A percentile compares a stretch with the other conserved stretches of the same genome.
These are phyloP conservation scores for Cladophialophora immunda DNA, from an alignment of 2,329 filamentous ascomycete species.

Conservation along the genomic window DNA sequence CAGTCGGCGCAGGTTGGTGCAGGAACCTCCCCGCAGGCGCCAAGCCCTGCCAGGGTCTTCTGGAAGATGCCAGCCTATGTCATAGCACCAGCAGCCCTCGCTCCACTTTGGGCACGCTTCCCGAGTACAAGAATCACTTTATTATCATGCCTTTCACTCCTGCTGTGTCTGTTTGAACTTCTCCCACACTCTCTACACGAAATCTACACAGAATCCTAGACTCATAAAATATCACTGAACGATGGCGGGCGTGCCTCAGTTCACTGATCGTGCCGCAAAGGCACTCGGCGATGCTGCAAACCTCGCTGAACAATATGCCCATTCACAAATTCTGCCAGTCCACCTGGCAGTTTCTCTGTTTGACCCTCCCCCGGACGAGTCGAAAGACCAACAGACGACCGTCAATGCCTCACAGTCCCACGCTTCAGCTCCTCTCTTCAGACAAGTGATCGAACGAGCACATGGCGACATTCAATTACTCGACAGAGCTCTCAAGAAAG, in stretches of 20 bases:
- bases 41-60: constrained; percentile 30
- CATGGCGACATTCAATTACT: constrained; percentile 91
- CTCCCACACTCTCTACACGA: constrained; percentile 12
- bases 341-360: constrained; percentile 75
- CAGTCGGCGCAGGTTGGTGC: neutral
- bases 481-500: constrained; percentile 89
- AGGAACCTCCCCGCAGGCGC: constrained; percentile 16
- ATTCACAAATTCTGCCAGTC: constrained; percentile 88
- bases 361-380: constrained; percentile 62
- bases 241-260: constrained; percentile 63
- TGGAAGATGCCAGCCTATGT: constrained; percentile 33
- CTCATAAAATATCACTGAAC: constrained; percentile 25
- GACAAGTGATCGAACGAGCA: constrained; percentile 91
- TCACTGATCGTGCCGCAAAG: constrained; percentile 91
- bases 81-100: constrained; percentile 13
- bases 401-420: constrained; percentile 71
- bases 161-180: neutral
- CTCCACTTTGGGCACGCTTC: constrained; percentile 15
- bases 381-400: constrained; percentile 78
- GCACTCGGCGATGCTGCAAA: constrained; percentile 87
- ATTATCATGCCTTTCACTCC: constrained; percentile 7
- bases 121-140: constrained; percentile 20
- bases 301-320: constrained; percentile 86
- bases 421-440: constrained; percentile 78
- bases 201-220: constrained; percentile 13